Evolutionary conservation across 192 early-diverging fungal genomes (phyloP).

Genomic region (Podila verticillata): DNA sequence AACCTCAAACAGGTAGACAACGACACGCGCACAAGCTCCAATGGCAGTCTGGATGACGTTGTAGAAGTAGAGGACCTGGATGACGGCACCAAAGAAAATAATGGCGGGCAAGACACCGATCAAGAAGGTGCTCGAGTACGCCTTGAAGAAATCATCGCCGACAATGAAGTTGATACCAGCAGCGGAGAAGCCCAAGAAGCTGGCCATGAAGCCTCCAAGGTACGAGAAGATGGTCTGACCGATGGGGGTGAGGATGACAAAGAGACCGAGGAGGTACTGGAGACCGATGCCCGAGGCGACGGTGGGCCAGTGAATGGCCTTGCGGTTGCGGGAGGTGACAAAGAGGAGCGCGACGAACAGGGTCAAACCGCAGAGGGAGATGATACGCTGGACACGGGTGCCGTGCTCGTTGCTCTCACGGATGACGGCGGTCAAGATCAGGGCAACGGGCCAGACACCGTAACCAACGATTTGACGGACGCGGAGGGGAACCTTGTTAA

Average conservation of each 20-base stretch:
- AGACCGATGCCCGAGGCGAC: conserved; percentile 72
- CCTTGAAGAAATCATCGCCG: conserved; percentile 56
- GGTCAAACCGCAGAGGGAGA: conserved; percentile 77
- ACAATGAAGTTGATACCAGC: conserved; percentile 78
- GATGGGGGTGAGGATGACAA: conserved; percentile 76
- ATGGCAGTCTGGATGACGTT: conserved; percentile 87
- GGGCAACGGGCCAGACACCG: conserved; percentile 57
- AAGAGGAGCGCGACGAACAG: conserved; percentile 61
- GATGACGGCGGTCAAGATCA: conserved; percentile 65
- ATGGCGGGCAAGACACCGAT: conserved; percentile 83
- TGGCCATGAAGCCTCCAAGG: conserved; percentile 55
- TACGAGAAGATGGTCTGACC: conserved; percentile 81
- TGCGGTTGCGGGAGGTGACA: conserved; percentile 69
- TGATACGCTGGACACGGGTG: conserved; percentile 75
- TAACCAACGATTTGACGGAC: conserved; percentile 54
- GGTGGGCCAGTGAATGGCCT: conserved; percentile 78
- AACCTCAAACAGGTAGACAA: conserved; percentile 74
- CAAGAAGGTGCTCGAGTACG: conserved; percentile 64
- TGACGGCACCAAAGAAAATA: conserved; percentile 89
- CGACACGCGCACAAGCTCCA: conserved; percentile 65
- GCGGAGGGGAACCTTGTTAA: conserved; percentile 46
- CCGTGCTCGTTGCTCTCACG: conserved; percentile 55
- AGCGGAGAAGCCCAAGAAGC: conserved; percentile 76
- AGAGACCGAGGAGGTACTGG: conserved; percentile 83
- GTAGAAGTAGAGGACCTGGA: conserved; percentile 85